Evolutionary conservation across 306 rosid species (phyloP).

Genomic region (Astragalus membranaceus): DNA sequence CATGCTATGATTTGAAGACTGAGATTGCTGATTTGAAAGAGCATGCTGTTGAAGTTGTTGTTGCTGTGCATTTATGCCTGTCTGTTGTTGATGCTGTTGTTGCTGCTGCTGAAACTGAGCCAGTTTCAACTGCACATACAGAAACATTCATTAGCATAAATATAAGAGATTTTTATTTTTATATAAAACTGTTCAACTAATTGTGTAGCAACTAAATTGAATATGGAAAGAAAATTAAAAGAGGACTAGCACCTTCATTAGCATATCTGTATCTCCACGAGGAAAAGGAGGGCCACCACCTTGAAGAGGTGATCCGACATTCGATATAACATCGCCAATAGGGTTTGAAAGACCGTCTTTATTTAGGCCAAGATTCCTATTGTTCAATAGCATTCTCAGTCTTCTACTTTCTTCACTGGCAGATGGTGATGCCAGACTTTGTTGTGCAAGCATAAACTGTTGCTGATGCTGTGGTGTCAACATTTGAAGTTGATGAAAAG

Average conservation of each 20-base stretch:
- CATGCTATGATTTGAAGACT: slow-evolving; percentile 62
- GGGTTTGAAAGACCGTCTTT: slow-evolving; percentile 80
- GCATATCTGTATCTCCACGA: slow-evolving; percentile 77
- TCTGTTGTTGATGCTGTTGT: slow-evolving; percentile 67
- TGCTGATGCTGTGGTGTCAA: slow-evolving; percentile 93
- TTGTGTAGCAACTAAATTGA: slow-evolving; percentile 5
- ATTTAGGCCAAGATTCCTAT: slow-evolving; percentile 43
- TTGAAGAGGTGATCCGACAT: slow-evolving; percentile 86
- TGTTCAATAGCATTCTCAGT: slow-evolving; percentile 77
- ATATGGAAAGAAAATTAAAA: slow-evolving; percentile 12
- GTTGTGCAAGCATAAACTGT: slow-evolving; percentile 92
- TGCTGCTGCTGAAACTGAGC: slow-evolving; percentile 86
- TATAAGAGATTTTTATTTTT: no score
- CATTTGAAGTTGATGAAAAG: slow-evolving; percentile 94
- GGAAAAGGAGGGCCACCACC: slow-evolving; percentile 64
- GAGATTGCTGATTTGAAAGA: slow-evolving; percentile 85
- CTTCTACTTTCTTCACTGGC: slow-evolving; percentile 73
- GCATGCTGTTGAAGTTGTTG: slow-evolving; percentile 80
- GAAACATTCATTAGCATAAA: background rate
- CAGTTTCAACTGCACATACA: slow-evolving; percentile 59
- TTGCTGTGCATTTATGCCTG: slow-evolving; percentile 52
- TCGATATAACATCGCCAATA: slow-evolving; percentile 70
- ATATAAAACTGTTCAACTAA: background rate
- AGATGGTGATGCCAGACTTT: slow-evolving; percentile 78
- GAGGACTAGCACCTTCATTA: slow-evolving; percentile 61